A percentile compares a stretch with the other conserved stretches of the same genome.
phyloP scores from a whole-genome alignment of 2,329 filamentous ascomycete genomes.

The Colletotrichum sp. region DNA sequence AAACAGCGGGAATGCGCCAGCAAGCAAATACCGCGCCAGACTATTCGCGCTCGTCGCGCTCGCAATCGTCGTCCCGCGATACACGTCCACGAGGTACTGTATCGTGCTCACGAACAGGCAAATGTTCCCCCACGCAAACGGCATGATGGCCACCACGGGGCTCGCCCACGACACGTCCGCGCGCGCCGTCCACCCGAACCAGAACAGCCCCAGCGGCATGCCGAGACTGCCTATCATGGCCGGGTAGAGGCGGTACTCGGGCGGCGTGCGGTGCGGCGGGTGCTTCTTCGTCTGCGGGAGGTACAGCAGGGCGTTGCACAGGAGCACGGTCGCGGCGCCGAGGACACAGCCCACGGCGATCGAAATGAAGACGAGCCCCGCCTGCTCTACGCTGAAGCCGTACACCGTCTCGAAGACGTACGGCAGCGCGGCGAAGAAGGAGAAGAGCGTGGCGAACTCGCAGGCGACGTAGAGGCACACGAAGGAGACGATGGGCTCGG shows the following conservation, averaged over 20 bases:
- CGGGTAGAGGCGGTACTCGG: constrained; percentile 64
- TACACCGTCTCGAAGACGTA: constrained; percentile 53
- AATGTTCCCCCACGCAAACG: constrained; percentile 66
- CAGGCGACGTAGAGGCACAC: constrained; percentile 54
- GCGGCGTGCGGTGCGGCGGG: constrained; percentile 43
- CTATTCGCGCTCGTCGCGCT: constrained; percentile 66
- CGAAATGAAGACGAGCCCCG: constrained; percentile 49
- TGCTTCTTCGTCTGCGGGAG: constrained; percentile 35
- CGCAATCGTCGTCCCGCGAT: constrained; percentile 59
- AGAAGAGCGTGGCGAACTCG: constrained; percentile 57
- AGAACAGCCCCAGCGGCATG: constrained; percentile 65
- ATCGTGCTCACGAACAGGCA: constrained; percentile 61
- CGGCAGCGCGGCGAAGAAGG: constrained; percentile 57
- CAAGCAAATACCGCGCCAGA: constrained; percentile 59
- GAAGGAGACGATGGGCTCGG: constrained; percentile 68
- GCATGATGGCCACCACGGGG: constrained; percentile 54
- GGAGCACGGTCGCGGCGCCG: constrained; percentile 43
- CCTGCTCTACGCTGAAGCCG: constrained; percentile 45
- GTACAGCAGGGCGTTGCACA: constrained; percentile 50
- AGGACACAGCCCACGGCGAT: constrained; percentile 51
- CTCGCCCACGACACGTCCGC: constrained; percentile 53
- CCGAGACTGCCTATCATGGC: constrained; percentile 58
- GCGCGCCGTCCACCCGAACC: constrained; percentile 64
- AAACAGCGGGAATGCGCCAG: constrained; percentile 65
- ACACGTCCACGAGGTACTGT: constrained; percentile 61